Evolutionary conservation across 139 green algal genomes (phyloP).

Genomic region (Chlorella ohadii): DNA sequence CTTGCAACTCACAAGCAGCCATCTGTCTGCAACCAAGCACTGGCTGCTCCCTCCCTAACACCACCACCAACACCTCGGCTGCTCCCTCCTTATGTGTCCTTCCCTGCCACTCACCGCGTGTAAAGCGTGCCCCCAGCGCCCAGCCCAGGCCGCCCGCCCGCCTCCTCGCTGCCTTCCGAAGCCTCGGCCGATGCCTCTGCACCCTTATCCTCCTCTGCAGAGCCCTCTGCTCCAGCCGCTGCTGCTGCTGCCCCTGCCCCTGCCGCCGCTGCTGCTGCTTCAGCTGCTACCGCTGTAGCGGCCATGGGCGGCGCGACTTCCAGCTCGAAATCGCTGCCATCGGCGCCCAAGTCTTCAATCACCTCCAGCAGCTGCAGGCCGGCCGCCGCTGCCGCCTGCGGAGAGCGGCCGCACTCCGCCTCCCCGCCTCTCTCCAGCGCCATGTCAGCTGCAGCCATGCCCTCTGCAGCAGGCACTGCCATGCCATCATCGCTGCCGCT

Average conservation of each 20-base stretch:
- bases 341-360: not conserved
- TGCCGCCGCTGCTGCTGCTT: not conserved
- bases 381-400: not conserved
- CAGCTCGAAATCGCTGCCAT: no score
- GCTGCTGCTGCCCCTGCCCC: not conserved
- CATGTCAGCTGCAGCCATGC: not conserved
- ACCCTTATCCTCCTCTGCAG: not conserved
- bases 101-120: not conserved
- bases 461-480: not conserved
- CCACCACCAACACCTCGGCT: no score
- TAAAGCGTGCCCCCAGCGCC: slow-evolving; percentile 10
- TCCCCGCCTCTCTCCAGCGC: no score
- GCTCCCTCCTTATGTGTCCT: not conserved
- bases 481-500: not conserved
- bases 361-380: slow-evolving; percentile 21
- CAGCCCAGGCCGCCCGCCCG: not conserved
- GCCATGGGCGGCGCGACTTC: no score
- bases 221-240: not conserved
- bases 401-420: not conserved
- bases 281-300: no score
- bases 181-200: not conserved
- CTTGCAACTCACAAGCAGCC: no score
- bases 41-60: no score
- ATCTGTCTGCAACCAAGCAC: no score
- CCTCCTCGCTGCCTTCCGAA: not conserved